phyloP scores from a whole-genome alignment of 495 filamentous ascomycete species.

The Lepraria neglecta region DNA sequence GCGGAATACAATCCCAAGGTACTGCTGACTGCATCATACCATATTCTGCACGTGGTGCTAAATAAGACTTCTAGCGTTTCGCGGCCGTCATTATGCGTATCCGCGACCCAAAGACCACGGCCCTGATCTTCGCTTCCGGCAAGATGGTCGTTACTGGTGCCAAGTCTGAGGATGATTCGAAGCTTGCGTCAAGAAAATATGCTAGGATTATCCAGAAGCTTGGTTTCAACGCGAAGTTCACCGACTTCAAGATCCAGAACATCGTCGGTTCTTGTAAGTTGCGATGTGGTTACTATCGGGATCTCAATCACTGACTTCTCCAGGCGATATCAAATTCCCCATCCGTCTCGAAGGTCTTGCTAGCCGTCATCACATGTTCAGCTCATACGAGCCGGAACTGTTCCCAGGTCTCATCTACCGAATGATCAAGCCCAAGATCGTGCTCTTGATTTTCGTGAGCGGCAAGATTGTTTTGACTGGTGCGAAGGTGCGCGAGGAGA shows the following conservation, averaged over 20 bases:
- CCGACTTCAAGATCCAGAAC: conserved; percentile 99
- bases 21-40: conserved; percentile 45
- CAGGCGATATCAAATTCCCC: conserved; percentile 93
- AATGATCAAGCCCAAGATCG: conserved; percentile 99
- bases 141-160: conserved; percentile 99
- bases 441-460: conserved; percentile 96
- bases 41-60: conserved; percentile 41
- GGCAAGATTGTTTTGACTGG: conserved; percentile 98
- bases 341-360: conserved; percentile 95
- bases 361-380: conserved; percentile 97
- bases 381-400: conserved; percentile 95
- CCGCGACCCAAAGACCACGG: conserved; percentile 96
- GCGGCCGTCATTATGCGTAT: conserved; percentile 99
- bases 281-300: not conserved
- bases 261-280: conserved; percentile 63
- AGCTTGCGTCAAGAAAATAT: conserved; percentile 95
- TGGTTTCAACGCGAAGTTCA: conserved; percentile 99
- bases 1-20: conserved; percentile 98
- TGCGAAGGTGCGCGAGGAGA: conserved; percentile 97
- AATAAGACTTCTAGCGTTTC: conserved; percentile 70
- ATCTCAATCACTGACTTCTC: not conserved
- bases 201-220: conserved; percentile 99
- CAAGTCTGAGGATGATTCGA: conserved; percentile 96
- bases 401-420: conserved; percentile 99
- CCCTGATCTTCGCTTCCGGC: conserved; percentile 93